Evolutionary conservation across 2,329 filamentous ascomycete genomes (phyloP), one percentile per base, ranked within the genome.

Genomic region (Fusarium nygamai): DNA sequence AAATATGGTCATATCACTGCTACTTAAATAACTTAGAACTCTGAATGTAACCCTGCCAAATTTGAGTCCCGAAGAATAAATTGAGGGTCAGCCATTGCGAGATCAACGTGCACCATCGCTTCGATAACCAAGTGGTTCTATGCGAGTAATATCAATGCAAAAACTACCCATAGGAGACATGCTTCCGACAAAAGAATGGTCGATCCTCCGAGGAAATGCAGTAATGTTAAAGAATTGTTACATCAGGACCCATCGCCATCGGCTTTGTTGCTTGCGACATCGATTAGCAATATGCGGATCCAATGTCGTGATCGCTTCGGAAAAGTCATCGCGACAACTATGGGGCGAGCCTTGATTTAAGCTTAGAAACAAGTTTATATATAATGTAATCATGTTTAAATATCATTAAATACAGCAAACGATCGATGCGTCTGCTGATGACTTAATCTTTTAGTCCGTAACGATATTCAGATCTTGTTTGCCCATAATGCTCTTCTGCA

Each of bases 381-480:
- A 31, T 11, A 27, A 13, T 8, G 1, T 20, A 4, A 6, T 7
- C 2, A 29, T 47, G 27, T 8, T 29, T 17, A 17, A 5, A 19
- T 6, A 24, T 33, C 8, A n/a, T 3, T 13, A 7, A 5, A 19
- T n/a, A 19, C 5, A 33, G 3, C 3, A 33, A 33, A 19, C 19
- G 0, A 9, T 19, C 1, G 1, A 22, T 12, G 0, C 6, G 9
- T 22, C 7, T 27, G n/a, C 1, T 16, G 3, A 1, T 20, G 9
- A 17, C 17, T 38, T 12, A 24, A 34, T 24, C 6, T 13, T 1
- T 19, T 13, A 13, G 10, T 9, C 20, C 3, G 7, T 13, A 16
- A 5, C 16, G 10, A 10, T 19, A 13, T n/a, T 0, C 22, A n/a
- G 5, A 19, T n/a, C 7, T 33, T 19, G 11, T n/a, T 33, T n/a